Conservation (phyloP, 148 eudicot genomes). For the Tetragonia tetragonoides region DNA sequence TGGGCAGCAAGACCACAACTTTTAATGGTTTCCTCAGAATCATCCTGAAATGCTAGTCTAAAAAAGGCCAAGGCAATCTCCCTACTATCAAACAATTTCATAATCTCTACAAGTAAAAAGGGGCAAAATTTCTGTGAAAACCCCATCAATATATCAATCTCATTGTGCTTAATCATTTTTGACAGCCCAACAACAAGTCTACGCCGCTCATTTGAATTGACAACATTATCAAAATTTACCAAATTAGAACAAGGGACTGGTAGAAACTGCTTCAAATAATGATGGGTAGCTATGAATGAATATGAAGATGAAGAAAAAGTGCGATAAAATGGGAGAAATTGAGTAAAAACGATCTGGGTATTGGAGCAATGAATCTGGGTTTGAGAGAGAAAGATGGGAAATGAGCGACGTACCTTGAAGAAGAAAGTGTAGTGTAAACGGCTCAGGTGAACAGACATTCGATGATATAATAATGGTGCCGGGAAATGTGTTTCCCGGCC, state of each 20-base stretch:
- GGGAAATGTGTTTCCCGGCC: slow-evolving; percentile 11
- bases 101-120: slow-evolving; percentile 51
- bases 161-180: slow-evolving; percentile 42
- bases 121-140: slow-evolving; percentile 67
- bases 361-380: slow-evolving; percentile 22
- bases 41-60: slow-evolving; percentile 50
- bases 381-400: slow-evolving; percentile 26
- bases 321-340: slow-evolving; percentile 20
- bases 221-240: slow-evolving; percentile 25
- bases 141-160: slow-evolving; percentile 33
- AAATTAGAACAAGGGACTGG: slow-evolving; percentile 32
- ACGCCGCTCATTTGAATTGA: slow-evolving; percentile 63
- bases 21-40: slow-evolving; percentile 37
- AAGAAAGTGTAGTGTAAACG: slow-evolving; percentile 24
- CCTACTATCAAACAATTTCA: slow-evolving; percentile 47
- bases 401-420: slow-evolving; percentile 43
- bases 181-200: slow-evolving; percentile 49
- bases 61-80: slow-evolving; percentile 59
- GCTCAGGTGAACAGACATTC: slow-evolving; percentile 45
- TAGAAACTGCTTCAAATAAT: slow-evolving; percentile 57
- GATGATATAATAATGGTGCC: slow-evolving; percentile 20
- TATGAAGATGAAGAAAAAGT: slow-evolving; percentile 21
- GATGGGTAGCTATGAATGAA: slow-evolving; percentile 13
- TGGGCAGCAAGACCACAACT: slow-evolving; percentile 60
- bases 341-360: slow-evolving; percentile 18